Percentiles rank a stretch among this genome's conserved stretches.
These are phyloP conservation scores for Alnus glutinosa DNA, from an alignment of 306 rosid genomes.

Conservation along the genomic window DNA sequence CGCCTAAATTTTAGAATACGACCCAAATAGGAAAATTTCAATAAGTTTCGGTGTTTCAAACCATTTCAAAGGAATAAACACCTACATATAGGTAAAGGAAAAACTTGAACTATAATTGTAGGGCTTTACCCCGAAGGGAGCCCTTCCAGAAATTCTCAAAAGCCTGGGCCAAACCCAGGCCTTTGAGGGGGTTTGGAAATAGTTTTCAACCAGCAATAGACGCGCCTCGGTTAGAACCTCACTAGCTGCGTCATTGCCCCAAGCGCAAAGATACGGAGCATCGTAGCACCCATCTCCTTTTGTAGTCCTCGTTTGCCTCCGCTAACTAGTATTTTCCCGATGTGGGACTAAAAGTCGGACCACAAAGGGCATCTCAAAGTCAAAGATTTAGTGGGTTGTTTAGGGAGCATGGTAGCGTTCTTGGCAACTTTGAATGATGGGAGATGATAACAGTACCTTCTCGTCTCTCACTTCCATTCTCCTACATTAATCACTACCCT, in stretches of 20 bases:
- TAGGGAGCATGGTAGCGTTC: background rate
- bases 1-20: too few relatives aligned
- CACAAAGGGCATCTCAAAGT: background rate
- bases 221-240: too few relatives aligned
- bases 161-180: background rate
- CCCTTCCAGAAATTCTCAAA: conserved; percentile 8
- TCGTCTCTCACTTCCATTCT: conserved; percentile 8
- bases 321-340: background rate
- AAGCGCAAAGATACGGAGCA: too few relatives aligned
- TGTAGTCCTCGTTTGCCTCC: background rate
- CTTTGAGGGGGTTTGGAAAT: background rate
- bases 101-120: background rate
- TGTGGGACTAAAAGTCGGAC: background rate
- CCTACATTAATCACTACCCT: background rate
- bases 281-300: background rate
- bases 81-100: too few relatives aligned
- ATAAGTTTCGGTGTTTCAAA: too few relatives aligned
- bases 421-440: conserved; percentile 23
- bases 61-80: too few relatives aligned
- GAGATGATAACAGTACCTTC: conserved; percentile 20
- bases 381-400: background rate
- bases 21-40: too few relatives aligned
- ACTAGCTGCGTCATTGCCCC: too few relatives aligned
- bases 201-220: too few relatives aligned
- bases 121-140: background rate